A percentile compares a stretch with the other conserved stretches of the same genome.
phyloP scores from a whole-genome alignment of 208 protist species.

The Trypanosoma cruzi region DNA sequence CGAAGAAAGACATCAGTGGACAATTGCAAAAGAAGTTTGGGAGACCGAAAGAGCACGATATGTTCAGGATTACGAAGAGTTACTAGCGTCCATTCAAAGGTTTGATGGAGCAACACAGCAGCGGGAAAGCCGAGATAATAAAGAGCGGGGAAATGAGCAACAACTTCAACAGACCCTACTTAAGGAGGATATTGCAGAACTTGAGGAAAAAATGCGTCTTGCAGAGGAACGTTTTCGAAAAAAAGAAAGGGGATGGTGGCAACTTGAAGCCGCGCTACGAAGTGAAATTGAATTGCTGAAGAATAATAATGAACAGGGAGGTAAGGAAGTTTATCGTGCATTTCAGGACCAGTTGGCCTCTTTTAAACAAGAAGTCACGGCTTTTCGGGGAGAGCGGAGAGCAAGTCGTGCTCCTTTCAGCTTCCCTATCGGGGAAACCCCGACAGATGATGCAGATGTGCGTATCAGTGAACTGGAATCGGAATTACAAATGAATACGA shows the following conservation, averaged over 20 bases:
- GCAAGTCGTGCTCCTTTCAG: conserved; percentile 5
- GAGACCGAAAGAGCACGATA: conserved; percentile 59
- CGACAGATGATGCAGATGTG: conserved; percentile 12
- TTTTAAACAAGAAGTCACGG: conserved; percentile 43
- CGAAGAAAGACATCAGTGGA: conserved; percentile 53
- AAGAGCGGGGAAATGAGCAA: conserved; percentile 26
- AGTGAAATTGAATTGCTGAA: conserved; percentile 39
- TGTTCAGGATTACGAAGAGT: conserved; percentile 51
- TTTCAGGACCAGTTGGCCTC: conserved; percentile 66
- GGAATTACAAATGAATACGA: conserved; percentile 8
- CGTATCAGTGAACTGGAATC: conserved; percentile 21
- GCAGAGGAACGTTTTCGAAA: conserved; percentile 49
- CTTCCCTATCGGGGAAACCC: conserved; percentile 1
- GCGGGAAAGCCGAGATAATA: conserved; percentile 23
- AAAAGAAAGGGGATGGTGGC: conserved; percentile 71
- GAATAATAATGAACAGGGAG: conserved; percentile 21
- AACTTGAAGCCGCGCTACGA: conserved; percentile 40
- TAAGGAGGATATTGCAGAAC: conserved; percentile 70
- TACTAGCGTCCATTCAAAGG: conserved; percentile 33
- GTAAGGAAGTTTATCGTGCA: conserved; percentile 53
- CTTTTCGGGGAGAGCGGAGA: conserved; percentile 28
- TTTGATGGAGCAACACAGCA: conserved; percentile 27
- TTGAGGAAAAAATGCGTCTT: conserved; percentile 69
- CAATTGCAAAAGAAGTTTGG: conserved; percentile 46
- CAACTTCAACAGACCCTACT: conserved; percentile 56